Evolutionary conservation across 257 asterid genomes (phyloP), one percentile per base, ranked within the genome.

Genomic region (Capsicum baccatum): DNA sequence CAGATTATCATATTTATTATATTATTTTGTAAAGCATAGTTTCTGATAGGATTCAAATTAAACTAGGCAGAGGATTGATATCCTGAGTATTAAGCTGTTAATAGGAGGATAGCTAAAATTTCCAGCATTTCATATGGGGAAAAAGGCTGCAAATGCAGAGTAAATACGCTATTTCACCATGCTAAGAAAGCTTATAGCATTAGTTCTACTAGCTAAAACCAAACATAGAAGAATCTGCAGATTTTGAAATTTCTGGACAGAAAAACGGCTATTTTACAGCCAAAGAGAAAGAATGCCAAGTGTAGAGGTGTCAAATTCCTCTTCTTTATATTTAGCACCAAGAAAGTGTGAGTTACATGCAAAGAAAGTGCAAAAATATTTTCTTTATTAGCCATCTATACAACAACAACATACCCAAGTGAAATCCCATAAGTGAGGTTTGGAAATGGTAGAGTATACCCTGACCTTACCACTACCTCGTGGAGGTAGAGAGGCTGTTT

Each of bases 91-190:
- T 37, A 64, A 26, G 47, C n/a, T 26, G 33, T 9, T 9, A 26
- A 12, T 33, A 64, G 9, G 67, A 60, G 67, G 47, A 64, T 17
- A 11, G 71, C 47, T 64, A 64, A 5, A 33, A 12, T 11, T 33
- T 33, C 71, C 71, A 6, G 47, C 71, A 64, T 64, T 64, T 64
- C 71, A 64, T 47, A 64, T 33, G 71, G 71, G n/a, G 12, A 17
- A 26, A 11, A 64, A 26, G n/a, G 47, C 71, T 64, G 4, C 8
- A 19, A 44, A 67, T 35, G 10, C 74, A 66, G 35, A 66, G 42
- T 35, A 66, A 13, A 67, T 67, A 35, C 14, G 73, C 47, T 35
- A 67, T 67, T 67, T 35, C 50, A 67, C 50, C 74, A 1, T 35
- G 74, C 74, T 33, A 15, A 37, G 6, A 33, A 13, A 3, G 19